Evolutionary conservation across 257 asterid genomes (phyloP), one percentile per base, ranked within the genome.

Genomic region (Solanum ossicruentum): DNA sequence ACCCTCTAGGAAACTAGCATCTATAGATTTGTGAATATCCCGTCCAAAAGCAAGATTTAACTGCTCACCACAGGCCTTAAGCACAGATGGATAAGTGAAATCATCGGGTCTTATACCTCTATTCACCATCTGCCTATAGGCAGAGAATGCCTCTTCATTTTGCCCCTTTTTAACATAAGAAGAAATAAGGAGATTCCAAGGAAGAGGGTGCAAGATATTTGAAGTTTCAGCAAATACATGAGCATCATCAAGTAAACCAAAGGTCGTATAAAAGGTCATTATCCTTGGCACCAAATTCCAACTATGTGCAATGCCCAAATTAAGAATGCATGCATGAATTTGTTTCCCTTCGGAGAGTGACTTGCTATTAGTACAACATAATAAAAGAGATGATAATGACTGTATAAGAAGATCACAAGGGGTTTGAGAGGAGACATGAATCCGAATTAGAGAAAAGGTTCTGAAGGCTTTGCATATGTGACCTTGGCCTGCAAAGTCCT

Each of bases 21-120:
- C 86, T 58, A 94, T 86, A 57, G 91, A 94, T 61, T 60, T 88
- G 75, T 94, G 99, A 82, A 96, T 91, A 87, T 80, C 91, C 77
- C 87, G 90, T 39, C 98, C 98, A 58, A 88, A 89, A 80, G 84
- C 88, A 79, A 96, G 87, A 91, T 91, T 85, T 55, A 88, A 88
- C 77, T 81, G 95, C 84, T 91, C 95, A n/a, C 97, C 97, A 86
- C 98, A 93, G 71, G 95, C 98, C 93, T 94, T 96, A 66, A 96
- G 92, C 80, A 96, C 91, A 57, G 97, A 93, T 32, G 99, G 98
- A 87, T 92, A 96, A 55, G 97, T 94, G 84, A 87, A 96, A 61
- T 83, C 83, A 90, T 96, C 97, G 12, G 96, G 94, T 32, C 87
- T 87, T 73, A 91, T 88, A 87, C 91, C 87, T 79, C 86, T 90